Conservation (phyloP, 495 filamentous ascomycete genomes). For the Tuber microsphaerosporum region DNA sequence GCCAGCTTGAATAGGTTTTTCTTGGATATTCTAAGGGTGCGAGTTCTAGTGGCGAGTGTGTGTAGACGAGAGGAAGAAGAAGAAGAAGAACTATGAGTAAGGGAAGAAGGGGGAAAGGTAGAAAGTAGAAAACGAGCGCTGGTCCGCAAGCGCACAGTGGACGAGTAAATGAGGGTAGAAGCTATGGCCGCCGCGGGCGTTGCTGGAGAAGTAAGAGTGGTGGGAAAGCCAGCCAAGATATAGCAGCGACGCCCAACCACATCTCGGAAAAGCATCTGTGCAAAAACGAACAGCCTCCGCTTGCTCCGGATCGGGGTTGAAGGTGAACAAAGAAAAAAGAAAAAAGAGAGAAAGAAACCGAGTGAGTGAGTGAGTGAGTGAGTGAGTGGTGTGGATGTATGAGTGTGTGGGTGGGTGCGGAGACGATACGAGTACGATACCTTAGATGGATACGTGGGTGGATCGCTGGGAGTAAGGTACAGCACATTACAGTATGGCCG, state of each 20-base stretch:
- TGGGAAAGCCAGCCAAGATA: neutral
- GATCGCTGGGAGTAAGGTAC: too few relatives aligned
- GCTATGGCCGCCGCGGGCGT: neutral
- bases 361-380: neutral
- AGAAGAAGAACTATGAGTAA: neutral
- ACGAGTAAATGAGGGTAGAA: neutral
- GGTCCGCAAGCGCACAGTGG: neutral
- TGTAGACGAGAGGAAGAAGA: neutral
- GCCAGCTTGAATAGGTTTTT: constrained; percentile 18
- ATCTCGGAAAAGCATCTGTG: neutral
- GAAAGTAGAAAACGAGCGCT: neutral
- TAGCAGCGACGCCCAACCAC: neutral
- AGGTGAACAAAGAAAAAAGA: neutral
- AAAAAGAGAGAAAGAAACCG: neutral
- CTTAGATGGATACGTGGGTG: neutral
- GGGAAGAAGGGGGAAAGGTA: neutral
- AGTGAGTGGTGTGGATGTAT: neutral
- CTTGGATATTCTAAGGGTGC: neutral
- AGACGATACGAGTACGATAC: neutral
- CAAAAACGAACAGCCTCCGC: neutral
- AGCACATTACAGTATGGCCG: too few relatives aligned
- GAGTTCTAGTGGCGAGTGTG: neutral
- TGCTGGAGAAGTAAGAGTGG: neutral
- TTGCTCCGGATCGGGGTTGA: neutral
- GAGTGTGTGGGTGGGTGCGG: neutral